phyloP scores from a whole-genome alignment of 2,329 filamentous ascomycete species.

The Fusarium sp. region DNA sequence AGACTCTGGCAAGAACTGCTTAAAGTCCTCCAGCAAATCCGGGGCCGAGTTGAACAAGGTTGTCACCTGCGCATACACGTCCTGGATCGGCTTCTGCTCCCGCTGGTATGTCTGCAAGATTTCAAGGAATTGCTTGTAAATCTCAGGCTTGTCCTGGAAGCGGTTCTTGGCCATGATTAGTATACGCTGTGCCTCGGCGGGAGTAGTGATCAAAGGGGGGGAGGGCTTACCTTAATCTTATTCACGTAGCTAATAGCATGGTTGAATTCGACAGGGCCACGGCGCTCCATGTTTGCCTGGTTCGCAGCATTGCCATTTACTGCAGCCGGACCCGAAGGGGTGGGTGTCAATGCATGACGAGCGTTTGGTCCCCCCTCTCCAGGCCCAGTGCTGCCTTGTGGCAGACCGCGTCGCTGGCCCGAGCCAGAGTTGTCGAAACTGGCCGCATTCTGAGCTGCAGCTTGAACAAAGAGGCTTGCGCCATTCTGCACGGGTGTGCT shows the following conservation, averaged over 20 bases:
- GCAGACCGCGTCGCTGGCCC: constrained; percentile 49
- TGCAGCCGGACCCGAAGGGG: constrained; percentile 68
- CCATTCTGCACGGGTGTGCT: constrained; percentile 68
- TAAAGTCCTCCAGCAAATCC: constrained; percentile 97
- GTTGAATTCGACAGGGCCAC: constrained; percentile 97
- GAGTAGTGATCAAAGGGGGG: constrained; percentile 1
- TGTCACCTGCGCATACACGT: constrained; percentile 97
- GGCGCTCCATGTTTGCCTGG: constrained; percentile 79
- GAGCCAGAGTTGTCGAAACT: constrained; percentile 48
- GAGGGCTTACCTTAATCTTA: constrained; percentile 90
- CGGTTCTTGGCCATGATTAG: constrained; percentile 76
- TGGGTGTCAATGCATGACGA: constrained; percentile 70
- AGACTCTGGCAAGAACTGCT: constrained; percentile 96
- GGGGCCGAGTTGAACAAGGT: constrained; percentile 92
- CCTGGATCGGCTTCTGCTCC: constrained; percentile 97
- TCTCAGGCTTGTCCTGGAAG: constrained; percentile 95
- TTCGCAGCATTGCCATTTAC: constrained; percentile 71
- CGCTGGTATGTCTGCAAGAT: constrained; percentile 98
- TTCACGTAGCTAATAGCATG: constrained; percentile 99
- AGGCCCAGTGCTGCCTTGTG: constrained; percentile 48
- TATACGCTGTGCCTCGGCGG: constrained; percentile 15
- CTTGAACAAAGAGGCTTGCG: constrained; percentile 60
- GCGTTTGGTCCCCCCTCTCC: constrained; percentile 58
- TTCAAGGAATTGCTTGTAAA: constrained; percentile 99
- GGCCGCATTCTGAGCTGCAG: constrained; percentile 52